A percentile compares a stretch with the other conserved stretches of the same genome.
These are phyloP conservation scores for Penicillium olsonii DNA, from an alignment of 2,329 filamentous ascomycete genomes.

Conservation along the genomic window DNA sequence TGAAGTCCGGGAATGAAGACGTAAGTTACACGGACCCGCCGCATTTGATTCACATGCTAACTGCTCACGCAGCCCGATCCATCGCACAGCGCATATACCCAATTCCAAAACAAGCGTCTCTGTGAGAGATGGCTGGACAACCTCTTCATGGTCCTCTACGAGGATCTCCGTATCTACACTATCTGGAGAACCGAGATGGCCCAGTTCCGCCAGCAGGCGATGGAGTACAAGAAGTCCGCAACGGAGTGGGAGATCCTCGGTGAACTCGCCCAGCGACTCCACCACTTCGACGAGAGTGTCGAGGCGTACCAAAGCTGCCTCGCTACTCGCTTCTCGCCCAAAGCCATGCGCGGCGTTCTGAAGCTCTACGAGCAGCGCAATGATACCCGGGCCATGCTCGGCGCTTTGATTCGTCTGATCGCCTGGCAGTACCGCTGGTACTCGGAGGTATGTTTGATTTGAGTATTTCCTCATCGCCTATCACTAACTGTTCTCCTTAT, in stretches of 20 bases:
- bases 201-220: constrained; percentile 87
- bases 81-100: constrained; percentile 74
- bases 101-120: constrained; percentile 94
- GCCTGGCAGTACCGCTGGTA: constrained; percentile 99
- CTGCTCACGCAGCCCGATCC: constrained; percentile 55
- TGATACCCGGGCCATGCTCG: constrained; percentile 78
- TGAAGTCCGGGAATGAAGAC: constrained; percentile 73
- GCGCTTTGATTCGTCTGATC: constrained; percentile 83
- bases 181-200: constrained; percentile 99
- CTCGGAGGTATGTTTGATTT: constrained; percentile 70
- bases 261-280: constrained; percentile 85
- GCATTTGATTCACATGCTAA: constrained; percentile 6
- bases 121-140: constrained; percentile 98
- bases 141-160: constrained; percentile 98
- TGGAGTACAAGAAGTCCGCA: constrained; percentile 94
- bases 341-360: constrained; percentile 83
- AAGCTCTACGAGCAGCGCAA: constrained; percentile 75
- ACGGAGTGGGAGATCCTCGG: constrained; percentile 99
- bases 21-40: constrained; percentile 45
- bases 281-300: constrained; percentile 86
- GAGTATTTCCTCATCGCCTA: too few relatives aligned
- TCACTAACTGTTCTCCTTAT: constrained; percentile 14
- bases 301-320: constrained; percentile 92
- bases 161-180: constrained; percentile 96
- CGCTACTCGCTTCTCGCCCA: constrained; percentile 85